Evolutionary conservation across 2,329 filamentous ascomycete species (phyloP), one percentile per base, ranked within the genome.

Genomic region (Talaromyces amestolkiae): DNA sequence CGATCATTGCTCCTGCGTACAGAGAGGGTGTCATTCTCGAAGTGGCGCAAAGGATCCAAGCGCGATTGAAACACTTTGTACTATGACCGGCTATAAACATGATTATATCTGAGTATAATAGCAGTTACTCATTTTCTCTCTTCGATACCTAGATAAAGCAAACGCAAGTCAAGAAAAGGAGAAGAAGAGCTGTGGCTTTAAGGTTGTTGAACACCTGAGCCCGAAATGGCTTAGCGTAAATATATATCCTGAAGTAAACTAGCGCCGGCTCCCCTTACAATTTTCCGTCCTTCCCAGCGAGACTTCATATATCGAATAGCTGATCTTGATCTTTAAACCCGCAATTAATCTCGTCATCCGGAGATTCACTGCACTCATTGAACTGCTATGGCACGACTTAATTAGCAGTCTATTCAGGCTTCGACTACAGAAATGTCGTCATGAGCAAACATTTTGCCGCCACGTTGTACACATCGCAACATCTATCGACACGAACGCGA

Each of bases 1-100:
- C 64, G 2, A 58, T 66, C 31, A 53, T 66, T 22, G 64, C 27
- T 27, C 60, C 64, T 22, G 64, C 64, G 47, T 66, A 59, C 37
- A 58, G 39, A 35, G 64, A 66, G 35, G 64, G 64, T 1, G 53
- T 66, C 15, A 63, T 66, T 54, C 43, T 66, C 10, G 35, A 63
- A 39, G 31, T 63, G 35, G 60, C 64, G 11, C 39, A 66, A 27
- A 66, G 60, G 22, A 66, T 66, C 15, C 64, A 58, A 22, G 24
- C 17, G 8, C 41, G 31, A 37, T 33, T 66, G 11, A 22, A 33
- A 4, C 39, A 61, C 53, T 49, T 49, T 58, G 39, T 22, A n/a
- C 33, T 51, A 39, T 47, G 31, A 51, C 39, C 15, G n/a, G 15
- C 8, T 13, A 15, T 37, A 22, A 15, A 13, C 1, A 33, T 8